phyloP scores from a whole-genome alignment of 495 filamentous ascomycete genomes.

The Podospora sp. region DNA sequence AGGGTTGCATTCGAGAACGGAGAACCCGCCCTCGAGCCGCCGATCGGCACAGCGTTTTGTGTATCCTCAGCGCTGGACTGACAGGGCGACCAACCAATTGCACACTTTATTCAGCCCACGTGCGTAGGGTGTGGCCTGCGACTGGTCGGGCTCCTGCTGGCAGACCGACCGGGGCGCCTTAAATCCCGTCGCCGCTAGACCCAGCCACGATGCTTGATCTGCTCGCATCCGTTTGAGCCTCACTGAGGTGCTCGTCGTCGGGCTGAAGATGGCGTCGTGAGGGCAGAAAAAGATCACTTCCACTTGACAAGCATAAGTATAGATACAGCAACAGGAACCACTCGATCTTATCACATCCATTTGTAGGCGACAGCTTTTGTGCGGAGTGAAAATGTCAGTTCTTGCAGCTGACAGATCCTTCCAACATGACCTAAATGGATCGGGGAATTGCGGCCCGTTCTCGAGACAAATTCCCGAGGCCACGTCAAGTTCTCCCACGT shows the following conservation, averaged over 20 bases:
- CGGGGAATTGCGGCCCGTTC: background rate
- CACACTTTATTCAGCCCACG: conserved; percentile 19
- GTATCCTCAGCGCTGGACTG: conserved; percentile 8
- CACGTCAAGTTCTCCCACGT: no score
- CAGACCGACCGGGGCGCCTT: background rate
- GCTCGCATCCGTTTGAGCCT: background rate
- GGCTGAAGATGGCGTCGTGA: no score
- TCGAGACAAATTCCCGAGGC: background rate
- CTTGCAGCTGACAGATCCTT: no score
- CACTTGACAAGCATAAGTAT: no score
- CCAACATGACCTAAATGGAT: no score
- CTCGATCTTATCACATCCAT: no score
- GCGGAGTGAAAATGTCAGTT: no score
- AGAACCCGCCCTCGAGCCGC: no score
- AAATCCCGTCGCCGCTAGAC: background rate
- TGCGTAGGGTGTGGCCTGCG: conserved; percentile 5
- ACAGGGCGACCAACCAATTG: conserved; percentile 25
- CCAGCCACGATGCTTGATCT: background rate
- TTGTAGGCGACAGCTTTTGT: no score
- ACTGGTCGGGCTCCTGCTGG: background rate
- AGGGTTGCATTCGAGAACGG: conserved; percentile 5
- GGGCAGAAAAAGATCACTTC: no score
- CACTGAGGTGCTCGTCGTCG: background rate
- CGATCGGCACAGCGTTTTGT: background rate
- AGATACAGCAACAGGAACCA: no score